Conservation (phyloP, 2,329 filamentous ascomycete species). For the Paramyrothecium sp. region DNA sequence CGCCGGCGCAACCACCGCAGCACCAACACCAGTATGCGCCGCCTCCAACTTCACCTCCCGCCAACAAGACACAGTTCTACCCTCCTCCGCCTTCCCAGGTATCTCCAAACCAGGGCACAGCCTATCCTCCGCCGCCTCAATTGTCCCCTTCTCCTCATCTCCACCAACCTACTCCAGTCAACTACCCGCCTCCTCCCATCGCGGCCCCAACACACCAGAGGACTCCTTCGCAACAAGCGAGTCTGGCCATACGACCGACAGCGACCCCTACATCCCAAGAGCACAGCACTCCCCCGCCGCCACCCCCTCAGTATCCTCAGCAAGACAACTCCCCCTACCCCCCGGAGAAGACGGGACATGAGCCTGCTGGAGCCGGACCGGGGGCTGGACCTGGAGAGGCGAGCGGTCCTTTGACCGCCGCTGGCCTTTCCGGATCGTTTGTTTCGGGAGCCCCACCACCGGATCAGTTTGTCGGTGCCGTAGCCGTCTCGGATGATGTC, state of each 20-base stretch:
- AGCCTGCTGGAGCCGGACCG: not conserved
- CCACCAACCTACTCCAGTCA: slow-evolving; percentile 17
- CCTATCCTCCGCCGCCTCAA: slow-evolving; percentile 28
- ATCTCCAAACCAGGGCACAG: slow-evolving; percentile 24
- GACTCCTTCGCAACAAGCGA: slow-evolving; percentile 12
- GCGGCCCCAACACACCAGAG: slow-evolving; percentile 12
- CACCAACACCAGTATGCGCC: slow-evolving; percentile 41
- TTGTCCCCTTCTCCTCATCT: slow-evolving; percentile 24
- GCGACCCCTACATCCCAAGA: slow-evolving; percentile 20
- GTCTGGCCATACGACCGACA: slow-evolving; percentile 19
- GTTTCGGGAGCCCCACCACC: slow-evolving; percentile 38
- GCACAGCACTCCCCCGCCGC: slow-evolving; percentile 22
- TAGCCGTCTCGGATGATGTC: slow-evolving; percentile 71
- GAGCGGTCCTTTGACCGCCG: too few species aligned
- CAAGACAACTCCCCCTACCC: slow-evolving; percentile 19
- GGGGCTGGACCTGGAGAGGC: too few species aligned
- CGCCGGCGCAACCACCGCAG: slow-evolving; percentile 16
- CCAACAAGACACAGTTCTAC: slow-evolving; percentile 44
- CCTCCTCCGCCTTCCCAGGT: slow-evolving; percentile 36
- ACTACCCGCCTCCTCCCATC: slow-evolving; percentile 23
- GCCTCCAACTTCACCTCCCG: slow-evolving; percentile 46
- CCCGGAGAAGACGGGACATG: slow-evolving; percentile 22
- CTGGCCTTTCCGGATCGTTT: slow-evolving; percentile 20
- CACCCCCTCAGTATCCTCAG: slow-evolving; percentile 13
- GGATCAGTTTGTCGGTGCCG: slow-evolving; percentile 62